Evolutionary conservation across 768 basidiomycete species (phyloP).

Genomic region (Gloeopeniophorella convolvens): DNA sequence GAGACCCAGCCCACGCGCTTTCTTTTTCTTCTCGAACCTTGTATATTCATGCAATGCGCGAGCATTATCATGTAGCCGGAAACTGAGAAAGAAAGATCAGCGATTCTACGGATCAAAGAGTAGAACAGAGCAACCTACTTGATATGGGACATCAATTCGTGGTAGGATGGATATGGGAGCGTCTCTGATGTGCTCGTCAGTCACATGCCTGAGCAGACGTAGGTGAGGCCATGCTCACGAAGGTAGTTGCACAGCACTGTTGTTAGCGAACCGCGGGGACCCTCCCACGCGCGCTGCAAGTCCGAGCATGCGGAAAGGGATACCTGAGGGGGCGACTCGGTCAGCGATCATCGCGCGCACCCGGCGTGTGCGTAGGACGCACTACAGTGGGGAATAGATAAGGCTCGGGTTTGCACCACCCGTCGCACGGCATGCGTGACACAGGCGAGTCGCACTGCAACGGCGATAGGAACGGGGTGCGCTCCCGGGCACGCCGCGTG

Average conservation of each 20-base stretch:
- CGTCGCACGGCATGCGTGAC: constrained; percentile 15
- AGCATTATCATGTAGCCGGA: constrained; percentile 3
- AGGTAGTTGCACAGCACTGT: constrained; percentile 17
- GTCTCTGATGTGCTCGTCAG: constrained; percentile 7
- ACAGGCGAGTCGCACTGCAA: constrained; percentile 19
- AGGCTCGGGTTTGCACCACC: constrained; percentile 15
- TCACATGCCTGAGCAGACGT: background rate
- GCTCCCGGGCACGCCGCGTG: too few relatives aligned
- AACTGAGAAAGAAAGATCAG: background rate
- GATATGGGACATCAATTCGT: constrained; percentile 11
- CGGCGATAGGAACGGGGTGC: background rate
- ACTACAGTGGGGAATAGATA: constrained; percentile 10
- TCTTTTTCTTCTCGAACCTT: constrained; percentile 4
- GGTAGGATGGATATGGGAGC: background rate
- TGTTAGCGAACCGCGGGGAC: constrained; percentile 22
- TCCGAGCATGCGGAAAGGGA: constrained; percentile 24
- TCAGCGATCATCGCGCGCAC: background rate
- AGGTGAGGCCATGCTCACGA: background rate
- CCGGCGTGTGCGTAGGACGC: background rate
- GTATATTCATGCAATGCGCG: constrained; percentile 6
- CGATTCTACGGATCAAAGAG: background rate
- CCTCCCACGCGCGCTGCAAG: constrained; percentile 22
- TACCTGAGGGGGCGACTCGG: background rate
- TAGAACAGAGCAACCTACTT: constrained; percentile 8
- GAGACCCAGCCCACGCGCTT: background rate